Conservation (phyloP, 371 early-diverging fungal species). For the Mucor mucedo region DNA sequence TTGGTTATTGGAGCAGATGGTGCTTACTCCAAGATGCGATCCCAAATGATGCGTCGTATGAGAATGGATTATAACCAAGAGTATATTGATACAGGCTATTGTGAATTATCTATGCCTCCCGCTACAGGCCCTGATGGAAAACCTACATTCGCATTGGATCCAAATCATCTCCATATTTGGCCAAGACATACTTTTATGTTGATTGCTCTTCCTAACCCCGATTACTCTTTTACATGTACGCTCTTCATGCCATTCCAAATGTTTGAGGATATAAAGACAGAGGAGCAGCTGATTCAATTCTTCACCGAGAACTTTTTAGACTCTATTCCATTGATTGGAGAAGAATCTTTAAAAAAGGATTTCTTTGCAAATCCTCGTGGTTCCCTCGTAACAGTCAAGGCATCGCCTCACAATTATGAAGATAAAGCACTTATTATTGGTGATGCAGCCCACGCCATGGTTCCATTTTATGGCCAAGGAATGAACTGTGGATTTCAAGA, state of each 20-base stretch:
- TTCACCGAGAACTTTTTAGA: constrained; percentile 86
- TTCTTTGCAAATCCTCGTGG: constrained; percentile 89
- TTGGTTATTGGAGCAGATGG: constrained; percentile 97
- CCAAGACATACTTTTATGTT: constrained; percentile 94
- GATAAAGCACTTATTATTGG: constrained; percentile 85
- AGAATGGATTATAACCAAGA: constrained; percentile 84
- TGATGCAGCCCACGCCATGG: constrained; percentile 98
- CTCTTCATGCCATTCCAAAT: constrained; percentile 92
- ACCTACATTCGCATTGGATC: constrained; percentile 80
- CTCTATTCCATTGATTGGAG: constrained; percentile 81
- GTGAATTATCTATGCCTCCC: constrained; percentile 87
- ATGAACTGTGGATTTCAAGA: constrained; percentile 99
- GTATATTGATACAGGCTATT: constrained; percentile 92
- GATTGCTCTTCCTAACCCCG: constrained; percentile 94
- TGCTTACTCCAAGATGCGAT: constrained; percentile 82
- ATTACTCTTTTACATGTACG: constrained; percentile 94
- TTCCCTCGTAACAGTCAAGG: constrained; percentile 83
- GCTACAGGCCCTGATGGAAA: constrained; percentile 47
- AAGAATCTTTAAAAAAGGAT: constrained; percentile 66
- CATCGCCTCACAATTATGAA: constrained; percentile 85
- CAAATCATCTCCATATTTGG: constrained; percentile 97
- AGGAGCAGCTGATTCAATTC: constrained; percentile 70
- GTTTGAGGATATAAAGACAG: constrained; percentile 80
- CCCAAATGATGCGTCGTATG: constrained; percentile 74
- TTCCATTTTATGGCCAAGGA: constrained; percentile 96